Base-by-base conservation (phyloP, 75 land plant species). In the Ceratopteris richardii region DNA sequence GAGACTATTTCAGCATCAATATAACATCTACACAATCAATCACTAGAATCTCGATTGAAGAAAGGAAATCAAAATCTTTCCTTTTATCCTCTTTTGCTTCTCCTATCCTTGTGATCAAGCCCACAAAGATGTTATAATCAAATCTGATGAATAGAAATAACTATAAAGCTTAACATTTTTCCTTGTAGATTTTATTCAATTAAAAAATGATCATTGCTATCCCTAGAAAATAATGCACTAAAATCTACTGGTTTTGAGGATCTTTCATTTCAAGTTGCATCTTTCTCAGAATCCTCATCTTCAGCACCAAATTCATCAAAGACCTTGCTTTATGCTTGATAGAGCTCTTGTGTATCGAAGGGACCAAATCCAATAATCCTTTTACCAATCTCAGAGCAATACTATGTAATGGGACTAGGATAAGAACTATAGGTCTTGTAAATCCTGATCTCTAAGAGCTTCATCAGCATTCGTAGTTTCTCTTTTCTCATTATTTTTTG, bases 1-100 rank as follows among this genome's bases (percentile, higher is more conserved):
- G 84, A 26, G 84, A 69, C 98, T 96, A 93, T 62, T 93, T 93
- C 98, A 88, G 97, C 97, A 92, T 92, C 14, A 73, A 27, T 55
- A 92, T 85, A 0, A 89, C 77, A 63, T 93, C 98, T n/a, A 90
- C 90, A 77, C 80, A 80, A 71, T 93, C 98, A 62, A 89, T 74
- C 0, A 93, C 63, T 46, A 83, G 58, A 43, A 92, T 76, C 95
- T 93, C 98, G 60, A 93, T 93, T 7, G 96, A 93, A 31, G 98
- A 89, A 22, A 93, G 80, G 70, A 85, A 93, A 65, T 93, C 98
- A 58, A 85, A 73, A 63, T 92, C 88, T 54, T 82, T 81, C 26
- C 74, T 77, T 75, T 85, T 89, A 1, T 81, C 82, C 54, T 19
- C 43, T 63, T 89, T 74, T 44, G 83, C 80, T 51, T 89, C 80